These are phyloP conservation scores for Arabidopsis hybrid DNA, from an alignment of 441 rosid species.

Conservation along the genomic window DNA sequence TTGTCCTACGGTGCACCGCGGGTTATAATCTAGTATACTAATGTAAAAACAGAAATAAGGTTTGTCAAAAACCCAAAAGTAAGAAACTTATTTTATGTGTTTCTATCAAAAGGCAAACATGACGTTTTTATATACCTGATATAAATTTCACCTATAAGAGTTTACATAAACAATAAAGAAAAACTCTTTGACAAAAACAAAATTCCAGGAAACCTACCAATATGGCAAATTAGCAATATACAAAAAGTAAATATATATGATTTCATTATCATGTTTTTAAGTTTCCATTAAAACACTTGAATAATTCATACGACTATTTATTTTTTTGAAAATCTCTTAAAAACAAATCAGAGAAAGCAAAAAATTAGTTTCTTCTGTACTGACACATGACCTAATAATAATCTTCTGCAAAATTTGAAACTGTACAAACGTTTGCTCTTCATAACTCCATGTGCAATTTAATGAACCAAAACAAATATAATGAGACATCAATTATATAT, in stretches of 20 bases:
- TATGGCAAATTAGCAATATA: not conserved
- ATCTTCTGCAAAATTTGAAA: not conserved
- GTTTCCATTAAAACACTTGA: not conserved
- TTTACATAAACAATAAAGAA: not conserved
- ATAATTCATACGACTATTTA: not conserved
- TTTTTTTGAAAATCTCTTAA: no score
- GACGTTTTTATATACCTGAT: no score
- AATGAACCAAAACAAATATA: not conserved
- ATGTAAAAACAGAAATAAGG: no score
- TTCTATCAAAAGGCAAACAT: no score
- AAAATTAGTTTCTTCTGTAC: no score
- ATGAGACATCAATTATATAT: not conserved
- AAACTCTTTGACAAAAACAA: not conserved
- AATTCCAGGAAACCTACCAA: no score
- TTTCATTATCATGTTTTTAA: no score
- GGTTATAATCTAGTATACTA: no score
- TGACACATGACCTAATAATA: not conserved
- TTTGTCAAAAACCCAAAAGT: no score
- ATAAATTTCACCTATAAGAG: not conserved
- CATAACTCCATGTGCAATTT: slow-evolving; percentile 3
- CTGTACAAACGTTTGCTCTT: not conserved
- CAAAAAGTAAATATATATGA: not conserved
- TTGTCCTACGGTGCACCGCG: no score
- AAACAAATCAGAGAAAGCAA: no score
- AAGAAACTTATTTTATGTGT: no score